phyloP scores from a whole-genome alignment of 1,284 basidiomycete genomes.

The Exobasidium cylindrosporum region DNA sequence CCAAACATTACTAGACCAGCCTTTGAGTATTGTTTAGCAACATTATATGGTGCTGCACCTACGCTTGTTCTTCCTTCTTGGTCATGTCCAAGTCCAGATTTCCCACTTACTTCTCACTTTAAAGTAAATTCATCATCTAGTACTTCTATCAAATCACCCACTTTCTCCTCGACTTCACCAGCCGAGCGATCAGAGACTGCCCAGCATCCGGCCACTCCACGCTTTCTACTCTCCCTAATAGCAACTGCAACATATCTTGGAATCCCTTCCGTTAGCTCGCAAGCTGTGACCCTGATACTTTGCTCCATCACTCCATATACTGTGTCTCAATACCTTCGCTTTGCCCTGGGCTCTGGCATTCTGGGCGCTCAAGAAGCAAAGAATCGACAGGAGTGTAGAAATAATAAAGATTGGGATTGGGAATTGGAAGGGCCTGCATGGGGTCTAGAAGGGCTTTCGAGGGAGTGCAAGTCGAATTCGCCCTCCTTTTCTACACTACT shows the following conservation, averaged over 20 bases:
- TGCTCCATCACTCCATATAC: conserved; percentile 76
- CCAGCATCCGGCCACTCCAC: conserved; percentile 72
- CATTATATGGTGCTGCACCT: conserved; percentile 43
- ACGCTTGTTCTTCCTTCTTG: conserved; percentile 40
- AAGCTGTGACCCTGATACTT: conserved; percentile 70
- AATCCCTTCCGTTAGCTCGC: conserved; percentile 72
- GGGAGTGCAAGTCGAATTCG: neutral
- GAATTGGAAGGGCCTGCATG: conserved; percentile 63
- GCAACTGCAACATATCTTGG: conserved; percentile 82
- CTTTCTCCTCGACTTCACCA: neutral
- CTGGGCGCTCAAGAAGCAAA: conserved; percentile 58
- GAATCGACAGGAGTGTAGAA: conserved; percentile 18
- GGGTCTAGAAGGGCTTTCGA: conserved; percentile 61
- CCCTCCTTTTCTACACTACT: neutral
- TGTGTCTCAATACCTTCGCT: conserved; percentile 72
- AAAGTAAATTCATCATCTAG: conserved; percentile 17
- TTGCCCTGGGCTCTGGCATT: conserved; percentile 74
- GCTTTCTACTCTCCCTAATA: conserved; percentile 78
- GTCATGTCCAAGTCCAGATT: conserved; percentile 27
- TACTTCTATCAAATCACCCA: conserved; percentile 6
- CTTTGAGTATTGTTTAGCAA: conserved; percentile 47
- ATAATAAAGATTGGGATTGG: conserved; percentile 37
- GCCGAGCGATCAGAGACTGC: conserved; percentile 29
- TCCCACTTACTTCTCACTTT: conserved; percentile 24
- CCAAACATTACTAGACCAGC: conserved; percentile 47